Evolutionary conservation across 495 filamentous ascomycete species (phyloP).

Genomic region (Aspergillus haitiensis): DNA sequence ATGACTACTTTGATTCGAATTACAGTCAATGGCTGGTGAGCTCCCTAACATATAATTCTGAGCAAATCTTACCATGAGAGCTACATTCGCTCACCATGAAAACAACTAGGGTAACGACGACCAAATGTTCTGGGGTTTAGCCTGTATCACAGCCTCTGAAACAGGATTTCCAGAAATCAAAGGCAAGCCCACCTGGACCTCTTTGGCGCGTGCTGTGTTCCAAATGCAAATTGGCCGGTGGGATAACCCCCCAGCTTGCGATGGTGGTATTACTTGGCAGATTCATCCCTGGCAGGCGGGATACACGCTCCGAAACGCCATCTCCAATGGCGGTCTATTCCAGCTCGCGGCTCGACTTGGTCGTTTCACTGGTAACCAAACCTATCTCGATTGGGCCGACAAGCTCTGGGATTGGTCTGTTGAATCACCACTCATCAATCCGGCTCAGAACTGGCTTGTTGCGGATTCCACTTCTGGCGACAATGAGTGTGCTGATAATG

Average conservation of each 20-base stretch:
- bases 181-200: slow-evolving; percentile 63
- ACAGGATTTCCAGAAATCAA: slow-evolving; percentile 39
- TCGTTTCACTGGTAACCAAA: slow-evolving; percentile 62
- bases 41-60: not conserved
- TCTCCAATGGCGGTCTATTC: slow-evolving; percentile 66
- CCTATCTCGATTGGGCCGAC: slow-evolving; percentile 63
- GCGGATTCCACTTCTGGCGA: slow-evolving; percentile 54
- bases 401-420: slow-evolving; percentile 62
- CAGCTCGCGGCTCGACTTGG: slow-evolving; percentile 63
- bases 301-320: slow-evolving; percentile 63
- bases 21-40: slow-evolving; percentile 34
- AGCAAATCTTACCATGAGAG: no score
- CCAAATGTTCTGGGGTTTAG: slow-evolving; percentile 55
- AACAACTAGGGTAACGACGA: slow-evolving; percentile 48
- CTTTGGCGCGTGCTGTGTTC: slow-evolving; percentile 71
- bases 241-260: slow-evolving; percentile 40
- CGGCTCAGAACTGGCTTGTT: slow-evolving; percentile 50
- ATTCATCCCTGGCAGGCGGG: slow-evolving; percentile 49
- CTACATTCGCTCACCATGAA: not conserved
- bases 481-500: slow-evolving; percentile 55
- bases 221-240: slow-evolving; percentile 59
- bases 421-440: slow-evolving; percentile 52
- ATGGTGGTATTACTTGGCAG: slow-evolving; percentile 53
- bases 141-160: slow-evolving; percentile 52
- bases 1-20: slow-evolving; percentile 43